Base-by-base conservation (phyloP, 225 moss, liverwort and hornwort genomes). In the Asterella californica region DNA sequence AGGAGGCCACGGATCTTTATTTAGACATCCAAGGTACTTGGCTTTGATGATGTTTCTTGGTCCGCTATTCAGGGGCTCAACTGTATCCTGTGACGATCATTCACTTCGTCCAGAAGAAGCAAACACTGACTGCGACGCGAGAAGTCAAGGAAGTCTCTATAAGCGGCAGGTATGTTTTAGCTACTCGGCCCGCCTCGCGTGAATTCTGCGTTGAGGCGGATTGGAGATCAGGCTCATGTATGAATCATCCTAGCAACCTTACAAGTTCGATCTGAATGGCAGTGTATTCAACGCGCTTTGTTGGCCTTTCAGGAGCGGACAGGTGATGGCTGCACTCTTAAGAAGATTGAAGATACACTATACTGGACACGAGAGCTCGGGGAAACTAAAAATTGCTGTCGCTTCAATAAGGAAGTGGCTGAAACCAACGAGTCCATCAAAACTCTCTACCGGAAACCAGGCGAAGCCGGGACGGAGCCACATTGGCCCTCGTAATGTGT, bases 381-480 rank as follows among this genome's bases (percentile, higher is more conserved):
- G 93, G 0, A 90, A 91, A 87, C 79, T 99, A 53, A 88, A 90
- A 70, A 83, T 99, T 63, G 85, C 91, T 15, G 86, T 91, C 27
- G 30, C 92, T 0, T 90, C 92, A n/a, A 88, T 99, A 5, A 90
- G 90, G 50, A 95, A 92, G 42, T 99, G 93, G 94, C 80, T 99
- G 82, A 82, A 86, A 55, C 92, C 90, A 22, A 66, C 88, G 1
- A 77, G 30, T 68, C 12, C 78, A 0, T 45, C 42, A 0, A 0
- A 67, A 62, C 65, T 78, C 85, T n/a, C 27, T 76, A 45, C 76
- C 9, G 68, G 37, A 70, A 69, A 8, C 29, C 68, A 53, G 34
- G 18, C 45, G 21, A 65, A 61, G 21, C 82, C 83, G 9, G 91
- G 89, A 81, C 81, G 83, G 53, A 84, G 83, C 6, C 80, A 78